Evolutionary conservation across 495 filamentous ascomycete genomes (phyloP).

Genomic region (Xylaria telfairii): DNA sequence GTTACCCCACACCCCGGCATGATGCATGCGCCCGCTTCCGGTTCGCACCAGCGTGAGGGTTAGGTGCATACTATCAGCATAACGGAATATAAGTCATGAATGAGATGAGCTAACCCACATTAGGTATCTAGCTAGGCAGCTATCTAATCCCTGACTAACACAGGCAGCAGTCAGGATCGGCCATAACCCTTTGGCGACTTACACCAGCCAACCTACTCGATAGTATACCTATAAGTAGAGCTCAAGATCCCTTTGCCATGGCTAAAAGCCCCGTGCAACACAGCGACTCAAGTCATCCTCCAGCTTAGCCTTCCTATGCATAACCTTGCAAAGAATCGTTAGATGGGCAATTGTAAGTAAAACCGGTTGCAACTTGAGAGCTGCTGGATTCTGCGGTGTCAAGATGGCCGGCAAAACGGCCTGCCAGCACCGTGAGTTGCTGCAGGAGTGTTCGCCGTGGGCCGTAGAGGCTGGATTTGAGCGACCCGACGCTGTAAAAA

Average conservation of each 20-base stretch:
- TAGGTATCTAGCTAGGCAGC: no score
- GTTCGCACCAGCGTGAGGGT: not conserved
- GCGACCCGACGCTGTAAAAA: conserved; percentile 32
- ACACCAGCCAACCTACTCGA: not conserved
- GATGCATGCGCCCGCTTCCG: not conserved
- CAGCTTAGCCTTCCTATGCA: not conserved
- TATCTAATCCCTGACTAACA: no score
- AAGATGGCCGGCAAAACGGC: not conserved
- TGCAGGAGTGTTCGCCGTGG: conserved; percentile 42
- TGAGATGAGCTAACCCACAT: not conserved
- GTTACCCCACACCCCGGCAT: not conserved
- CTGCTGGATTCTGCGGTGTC: not conserved
- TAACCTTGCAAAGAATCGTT: not conserved
- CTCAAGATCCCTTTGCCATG: not conserved
- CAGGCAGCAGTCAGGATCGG: no score
- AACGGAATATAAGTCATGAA: not conserved
- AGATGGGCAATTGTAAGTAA: not conserved
- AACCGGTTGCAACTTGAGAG: not conserved
- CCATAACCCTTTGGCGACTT: not conserved
- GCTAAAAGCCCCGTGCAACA: not conserved
- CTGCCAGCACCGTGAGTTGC: conserved; percentile 37
- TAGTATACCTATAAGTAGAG: not conserved
- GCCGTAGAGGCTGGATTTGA: conserved; percentile 37
- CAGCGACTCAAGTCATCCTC: not conserved
- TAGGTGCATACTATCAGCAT: not conserved